Conservation (phyloP, 768 basidiomycete genomes). For the Crepidotus variabilis region DNA sequence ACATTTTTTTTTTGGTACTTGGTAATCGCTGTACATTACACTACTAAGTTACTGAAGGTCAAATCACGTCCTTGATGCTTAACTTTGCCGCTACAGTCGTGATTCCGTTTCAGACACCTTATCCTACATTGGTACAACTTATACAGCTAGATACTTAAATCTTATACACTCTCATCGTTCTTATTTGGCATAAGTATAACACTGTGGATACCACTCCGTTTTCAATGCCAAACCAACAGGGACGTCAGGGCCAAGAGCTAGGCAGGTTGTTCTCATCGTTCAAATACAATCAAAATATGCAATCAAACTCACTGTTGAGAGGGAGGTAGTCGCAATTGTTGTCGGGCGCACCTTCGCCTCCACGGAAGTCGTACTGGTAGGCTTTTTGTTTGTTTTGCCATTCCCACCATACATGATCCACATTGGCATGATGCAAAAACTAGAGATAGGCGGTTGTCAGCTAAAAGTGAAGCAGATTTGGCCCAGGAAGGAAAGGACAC, state of each 20-base stretch:
- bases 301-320: not conserved
- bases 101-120: slow-evolving; percentile 52
- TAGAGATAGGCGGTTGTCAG: not conserved
- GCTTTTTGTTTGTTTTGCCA: not conserved
- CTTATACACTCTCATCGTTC: no score
- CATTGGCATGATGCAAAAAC: not conserved
- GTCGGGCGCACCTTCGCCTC: not conserved
- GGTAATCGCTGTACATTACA: no score
- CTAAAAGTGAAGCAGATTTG: not conserved
- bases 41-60: no score
- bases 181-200: not conserved
- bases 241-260: not conserved
- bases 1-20: no score
- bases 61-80: no score
- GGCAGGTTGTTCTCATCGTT: not conserved
- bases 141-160: no score
- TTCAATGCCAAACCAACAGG: not conserved
- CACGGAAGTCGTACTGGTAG: not conserved
- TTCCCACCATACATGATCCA: not conserved
- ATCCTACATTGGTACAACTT: slow-evolving; percentile 18
- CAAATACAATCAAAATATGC: not conserved
- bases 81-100: no score
- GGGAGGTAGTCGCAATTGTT: not conserved
- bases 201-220: not conserved
- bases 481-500: not conserved